These are phyloP conservation scores for Cladosporium velox DNA, from an alignment of 2,329 filamentous ascomycete species.

Conservation along the genomic window DNA sequence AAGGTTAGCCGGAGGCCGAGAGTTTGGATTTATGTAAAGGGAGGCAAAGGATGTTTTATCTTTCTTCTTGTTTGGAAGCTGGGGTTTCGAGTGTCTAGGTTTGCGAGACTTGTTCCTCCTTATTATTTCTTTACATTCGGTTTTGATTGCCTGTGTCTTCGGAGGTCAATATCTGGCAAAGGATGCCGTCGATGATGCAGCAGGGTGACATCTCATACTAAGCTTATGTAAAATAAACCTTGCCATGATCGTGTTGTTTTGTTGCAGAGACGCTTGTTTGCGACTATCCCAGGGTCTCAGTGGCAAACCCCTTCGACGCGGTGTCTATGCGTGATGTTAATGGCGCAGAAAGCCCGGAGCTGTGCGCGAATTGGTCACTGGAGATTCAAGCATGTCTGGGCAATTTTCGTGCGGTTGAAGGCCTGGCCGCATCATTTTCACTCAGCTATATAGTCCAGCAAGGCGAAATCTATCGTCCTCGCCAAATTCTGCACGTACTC, in stretches of 20 bases:
- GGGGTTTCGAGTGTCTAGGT: neutral
- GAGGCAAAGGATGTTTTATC: neutral
- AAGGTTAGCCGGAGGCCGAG: too few relatives aligned
- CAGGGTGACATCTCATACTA: neutral
- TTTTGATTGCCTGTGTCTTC: neutral
- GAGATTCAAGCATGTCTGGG: neutral
- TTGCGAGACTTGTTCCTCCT: neutral
- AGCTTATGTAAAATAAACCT: neutral
- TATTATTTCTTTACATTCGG: too few relatives aligned
- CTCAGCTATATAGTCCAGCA: slow-evolving; percentile 74
- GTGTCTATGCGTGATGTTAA: neutral
- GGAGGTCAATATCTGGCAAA: neutral
- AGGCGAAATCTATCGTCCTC: slow-evolving; percentile 72
- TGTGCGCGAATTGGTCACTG: neutral
- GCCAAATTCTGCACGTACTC: slow-evolving; percentile 72
- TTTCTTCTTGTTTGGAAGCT: neutral
- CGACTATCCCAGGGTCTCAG: neutral
- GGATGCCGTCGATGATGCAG: neutral
- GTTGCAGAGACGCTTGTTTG: neutral
- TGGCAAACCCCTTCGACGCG: neutral
- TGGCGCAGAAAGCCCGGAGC: neutral
- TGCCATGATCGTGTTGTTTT: too few relatives aligned
- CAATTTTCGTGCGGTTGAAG: neutral
- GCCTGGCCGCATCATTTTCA: slow-evolving; percentile 38
- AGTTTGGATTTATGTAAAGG: too few relatives aligned